A percentile compares a stretch with the other conserved stretches of the same genome.
These are phyloP conservation scores for Boletus insuetus DNA, from an alignment of 768 basidiomycete genomes.

Conservation along the genomic window DNA sequence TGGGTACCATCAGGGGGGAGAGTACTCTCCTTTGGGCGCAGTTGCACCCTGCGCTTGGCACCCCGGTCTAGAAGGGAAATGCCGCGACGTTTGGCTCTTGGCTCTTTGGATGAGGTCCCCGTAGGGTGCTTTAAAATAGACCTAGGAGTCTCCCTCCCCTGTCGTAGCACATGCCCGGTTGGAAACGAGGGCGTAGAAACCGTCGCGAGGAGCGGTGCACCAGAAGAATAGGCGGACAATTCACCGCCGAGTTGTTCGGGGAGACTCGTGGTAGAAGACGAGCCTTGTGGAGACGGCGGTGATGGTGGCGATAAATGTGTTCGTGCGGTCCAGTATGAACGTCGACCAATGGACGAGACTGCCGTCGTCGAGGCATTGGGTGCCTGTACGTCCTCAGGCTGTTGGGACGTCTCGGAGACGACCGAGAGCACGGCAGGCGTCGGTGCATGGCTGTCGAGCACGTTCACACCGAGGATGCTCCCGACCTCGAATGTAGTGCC, in stretches of 20 bases:
- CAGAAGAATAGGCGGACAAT: conserved; percentile 22
- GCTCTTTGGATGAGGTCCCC: conserved; percentile 4
- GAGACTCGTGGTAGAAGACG: conserved; percentile 14
- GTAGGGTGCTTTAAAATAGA: conserved; percentile 24
- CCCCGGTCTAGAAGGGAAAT: conserved; percentile 13
- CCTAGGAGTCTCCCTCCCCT: conserved; percentile 14
- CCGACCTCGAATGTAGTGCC: conserved; percentile 79
- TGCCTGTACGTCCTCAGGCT: background rate
- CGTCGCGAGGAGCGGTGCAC: conserved; percentile 19
- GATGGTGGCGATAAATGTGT: conserved; percentile 18
- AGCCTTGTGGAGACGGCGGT: background rate
- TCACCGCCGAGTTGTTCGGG: conserved; percentile 13
- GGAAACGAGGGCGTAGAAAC: conserved; percentile 10
- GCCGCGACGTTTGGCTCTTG: conserved; percentile 7
- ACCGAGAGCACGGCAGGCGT: background rate
- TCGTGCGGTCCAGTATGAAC: conserved; percentile 22
- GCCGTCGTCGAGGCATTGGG: conserved; percentile 19
- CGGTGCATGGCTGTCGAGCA: conserved; percentile 37
- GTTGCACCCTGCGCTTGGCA: conserved; percentile 7
- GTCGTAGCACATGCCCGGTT: conserved; percentile 2
- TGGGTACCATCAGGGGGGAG: conserved; percentile 23
- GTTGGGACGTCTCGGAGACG: conserved; percentile 1
- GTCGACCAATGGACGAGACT: conserved; percentile 20
- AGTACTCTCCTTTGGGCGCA: conserved; percentile 21
- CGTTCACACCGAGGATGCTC: conserved; percentile 66